These are phyloP conservation scores for maize (Zea mays) DNA, from an alignment of 176 grass and related monocot genomes.

Conservation along the genomic window DNA sequence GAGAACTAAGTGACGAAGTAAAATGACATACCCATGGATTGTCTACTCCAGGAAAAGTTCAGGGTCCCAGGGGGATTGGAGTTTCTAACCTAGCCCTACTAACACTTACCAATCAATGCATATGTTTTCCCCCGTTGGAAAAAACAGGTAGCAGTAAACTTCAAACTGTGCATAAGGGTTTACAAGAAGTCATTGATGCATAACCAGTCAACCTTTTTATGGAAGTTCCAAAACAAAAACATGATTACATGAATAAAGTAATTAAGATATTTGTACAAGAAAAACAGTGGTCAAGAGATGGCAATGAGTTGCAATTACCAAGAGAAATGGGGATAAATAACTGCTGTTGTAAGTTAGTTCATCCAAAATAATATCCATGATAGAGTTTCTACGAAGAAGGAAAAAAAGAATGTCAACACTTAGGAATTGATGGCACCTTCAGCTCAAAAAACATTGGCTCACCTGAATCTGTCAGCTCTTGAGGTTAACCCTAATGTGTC, in stretches of 20 bases:
- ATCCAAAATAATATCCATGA: constrained; percentile 86
- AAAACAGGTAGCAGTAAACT: background rate
- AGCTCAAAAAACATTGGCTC: constrained; percentile 28
- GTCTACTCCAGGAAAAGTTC: background rate
- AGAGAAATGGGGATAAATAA: constrained; percentile 70
- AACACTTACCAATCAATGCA: constrained; percentile 9
- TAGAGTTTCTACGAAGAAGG: constrained; percentile 59
- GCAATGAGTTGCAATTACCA: constrained; percentile 52
- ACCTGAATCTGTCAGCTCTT: constrained; percentile 78
- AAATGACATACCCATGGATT: background rate
- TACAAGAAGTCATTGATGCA: constrained; percentile 26
- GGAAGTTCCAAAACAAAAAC: constrained; percentile 19
- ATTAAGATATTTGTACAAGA: constrained; percentile 14
- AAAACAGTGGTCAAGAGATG: constrained; percentile 22
- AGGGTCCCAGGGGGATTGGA: background rate
- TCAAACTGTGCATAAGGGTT: constrained; percentile 4
- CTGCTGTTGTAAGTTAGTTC: constrained; percentile 78
- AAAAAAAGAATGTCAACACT: constrained; percentile 41
- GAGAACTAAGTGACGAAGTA: background rate
- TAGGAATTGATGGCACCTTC: constrained; percentile 17
- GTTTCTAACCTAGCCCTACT: background rate
- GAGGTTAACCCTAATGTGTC: constrained; percentile 70
- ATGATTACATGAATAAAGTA: background rate
- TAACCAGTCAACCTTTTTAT: constrained; percentile 16
- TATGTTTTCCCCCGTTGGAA: background rate